These are phyloP conservation scores for Penicillium fimorum DNA, from an alignment of 495 filamentous ascomycete species.

Conservation along the genomic window DNA sequence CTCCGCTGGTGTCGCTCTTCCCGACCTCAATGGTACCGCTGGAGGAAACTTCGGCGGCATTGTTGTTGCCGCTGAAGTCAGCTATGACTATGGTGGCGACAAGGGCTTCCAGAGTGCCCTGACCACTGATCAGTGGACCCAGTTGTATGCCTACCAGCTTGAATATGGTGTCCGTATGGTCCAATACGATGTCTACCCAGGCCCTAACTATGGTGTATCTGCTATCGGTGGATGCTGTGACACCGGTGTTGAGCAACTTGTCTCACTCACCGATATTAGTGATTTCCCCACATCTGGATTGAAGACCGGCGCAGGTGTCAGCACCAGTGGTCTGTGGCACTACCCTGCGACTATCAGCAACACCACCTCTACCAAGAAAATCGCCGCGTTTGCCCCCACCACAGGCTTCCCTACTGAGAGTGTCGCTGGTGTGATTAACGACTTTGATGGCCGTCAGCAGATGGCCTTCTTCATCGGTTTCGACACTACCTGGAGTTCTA, in stretches of 20 bases:
- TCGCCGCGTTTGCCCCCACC: conserved; percentile 51
- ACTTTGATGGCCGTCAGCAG: conserved; percentile 55
- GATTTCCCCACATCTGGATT: conserved; percentile 53
- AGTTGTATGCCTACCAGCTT: conserved; percentile 57
- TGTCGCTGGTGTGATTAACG: conserved; percentile 62
- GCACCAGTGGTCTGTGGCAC: conserved; percentile 55
- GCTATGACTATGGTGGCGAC: conserved; percentile 50
- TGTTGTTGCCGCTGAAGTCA: conserved; percentile 54
- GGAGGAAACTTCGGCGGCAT: conserved; percentile 59
- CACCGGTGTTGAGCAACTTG: conserved; percentile 49
- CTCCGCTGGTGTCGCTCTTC: conserved; percentile 48
- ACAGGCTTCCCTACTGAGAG: conserved; percentile 22
- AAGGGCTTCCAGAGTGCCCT: conserved; percentile 51
- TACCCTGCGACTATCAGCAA: conserved; percentile 57
- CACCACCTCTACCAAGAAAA: conserved; percentile 49
- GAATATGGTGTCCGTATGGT: conserved; percentile 61
- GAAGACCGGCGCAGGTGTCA: conserved; percentile 49
- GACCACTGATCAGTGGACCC: conserved; percentile 55
- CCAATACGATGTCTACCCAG: conserved; percentile 56
- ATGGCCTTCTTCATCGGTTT: conserved; percentile 61
- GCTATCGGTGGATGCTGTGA: conserved; percentile 47
- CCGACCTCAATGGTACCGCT: conserved; percentile 45
- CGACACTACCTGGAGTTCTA: conserved; percentile 54
- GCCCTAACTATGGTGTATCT: conserved; percentile 48
- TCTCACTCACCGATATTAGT: conserved; percentile 48